Evolutionary conservation across 2,329 filamentous ascomycete genomes (phyloP).

Genomic region (Aurifilum marmelostoma): DNA sequence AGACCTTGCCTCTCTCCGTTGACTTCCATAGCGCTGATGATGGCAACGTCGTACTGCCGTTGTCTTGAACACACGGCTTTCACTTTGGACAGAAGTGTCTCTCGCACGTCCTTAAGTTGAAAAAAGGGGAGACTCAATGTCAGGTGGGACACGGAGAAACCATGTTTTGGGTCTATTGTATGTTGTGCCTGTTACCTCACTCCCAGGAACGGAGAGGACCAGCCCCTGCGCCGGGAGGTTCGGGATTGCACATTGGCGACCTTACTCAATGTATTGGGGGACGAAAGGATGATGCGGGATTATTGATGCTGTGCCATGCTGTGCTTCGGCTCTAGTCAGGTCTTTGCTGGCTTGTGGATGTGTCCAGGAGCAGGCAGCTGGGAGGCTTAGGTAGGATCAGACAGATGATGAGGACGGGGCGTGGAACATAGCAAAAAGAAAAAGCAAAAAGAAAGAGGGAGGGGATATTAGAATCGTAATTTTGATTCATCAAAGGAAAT

Average conservation of each 20-base stretch:
- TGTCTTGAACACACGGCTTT: not conserved
- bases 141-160: not conserved
- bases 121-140: not conserved
- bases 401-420: too few relatives aligned
- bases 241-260: not conserved
- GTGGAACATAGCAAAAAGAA: too few relatives aligned
- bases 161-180: not conserved
- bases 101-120: too few relatives aligned
- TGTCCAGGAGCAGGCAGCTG: not conserved
- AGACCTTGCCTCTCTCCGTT: not conserved
- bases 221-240: too few relatives aligned
- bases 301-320: not conserved
- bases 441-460: not conserved
- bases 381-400: too few relatives aligned
- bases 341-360: not conserved
- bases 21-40: not conserved
- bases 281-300: not conserved
- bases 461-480: not conserved
- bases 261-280: not conserved
- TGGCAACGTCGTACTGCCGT: not conserved
- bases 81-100: not conserved
- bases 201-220: too few relatives aligned
- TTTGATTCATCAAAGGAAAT: not conserved
- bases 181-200: not conserved
- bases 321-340: not conserved